These are phyloP conservation scores for Anthracocystis panici-leucophaei DNA, from an alignment of 1,284 basidiomycete genomes.

Conservation along the genomic window DNA sequence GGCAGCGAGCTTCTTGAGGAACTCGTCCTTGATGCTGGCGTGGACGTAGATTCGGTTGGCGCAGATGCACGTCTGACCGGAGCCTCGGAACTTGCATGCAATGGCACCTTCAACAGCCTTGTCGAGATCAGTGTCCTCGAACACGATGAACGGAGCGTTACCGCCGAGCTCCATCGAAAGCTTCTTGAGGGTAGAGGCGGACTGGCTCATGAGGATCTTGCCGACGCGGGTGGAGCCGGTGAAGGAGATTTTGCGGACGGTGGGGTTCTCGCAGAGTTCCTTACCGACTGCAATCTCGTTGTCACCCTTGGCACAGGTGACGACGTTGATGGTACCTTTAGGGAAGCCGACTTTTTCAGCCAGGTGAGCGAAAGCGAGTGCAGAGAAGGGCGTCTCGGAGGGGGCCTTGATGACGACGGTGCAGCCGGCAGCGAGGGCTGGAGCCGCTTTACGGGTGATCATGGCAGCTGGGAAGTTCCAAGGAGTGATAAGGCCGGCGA, in stretches of 20 bases:
- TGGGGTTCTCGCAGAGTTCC: conserved; percentile 73
- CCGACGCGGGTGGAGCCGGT: conserved; percentile 92
- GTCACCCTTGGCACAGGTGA: conserved; percentile 81
- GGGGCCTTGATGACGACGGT: conserved; percentile 96
- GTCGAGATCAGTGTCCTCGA: conserved; percentile 94
- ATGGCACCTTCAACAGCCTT: conserved; percentile 90
- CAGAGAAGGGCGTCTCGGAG: conserved; percentile 93
- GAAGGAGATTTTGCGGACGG: conserved; percentile 89
- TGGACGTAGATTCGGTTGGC: conserved; percentile 75
- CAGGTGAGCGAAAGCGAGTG: conserved; percentile 87
- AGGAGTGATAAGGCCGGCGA: conserved; percentile 71
- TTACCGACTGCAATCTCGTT: conserved; percentile 84
- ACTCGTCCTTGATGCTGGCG: conserved; percentile 78
- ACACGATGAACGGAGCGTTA: conserved; percentile 94
- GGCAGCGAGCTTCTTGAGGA: conserved; percentile 82
- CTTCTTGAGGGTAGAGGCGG: conserved; percentile 91
- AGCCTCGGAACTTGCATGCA: conserved; percentile 88
- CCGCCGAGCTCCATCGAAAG: conserved; percentile 74
- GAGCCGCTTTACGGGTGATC: conserved; percentile 86
- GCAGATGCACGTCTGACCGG: conserved; percentile 89
- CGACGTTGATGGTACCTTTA: conserved; percentile 92
- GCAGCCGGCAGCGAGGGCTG: conserved; percentile 91
- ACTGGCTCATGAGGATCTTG: conserved; percentile 86
- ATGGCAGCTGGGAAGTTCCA: conserved; percentile 69
- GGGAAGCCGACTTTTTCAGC: conserved; percentile 89